Base-by-base conservation (phyloP, 2,329 filamentous ascomycete species). In the Monilinia aucupariae region DNA sequence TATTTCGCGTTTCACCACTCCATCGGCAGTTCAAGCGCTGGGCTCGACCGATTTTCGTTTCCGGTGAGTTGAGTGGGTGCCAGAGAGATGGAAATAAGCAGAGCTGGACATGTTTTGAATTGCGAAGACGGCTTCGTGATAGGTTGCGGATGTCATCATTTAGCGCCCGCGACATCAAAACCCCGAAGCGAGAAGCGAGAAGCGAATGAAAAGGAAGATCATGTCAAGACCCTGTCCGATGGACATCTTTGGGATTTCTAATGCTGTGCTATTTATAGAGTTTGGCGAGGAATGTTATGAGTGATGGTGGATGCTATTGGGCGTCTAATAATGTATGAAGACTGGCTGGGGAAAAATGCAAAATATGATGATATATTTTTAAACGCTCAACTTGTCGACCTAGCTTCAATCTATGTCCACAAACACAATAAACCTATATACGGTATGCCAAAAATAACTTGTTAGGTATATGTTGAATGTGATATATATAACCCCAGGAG, bases 91-190 rank as follows among this genome's bases (percentile, higher is more conserved):
- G 54, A 58, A 58, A 9, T 10, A 34, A 47, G 34, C 54, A 25
- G 30, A 58, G 41, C 13, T 47, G n/a, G 54, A 47, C 20, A 47
- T 47, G 30, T 47, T 45, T 58, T 10, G 41, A n/a, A 51, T 50
- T 37, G 56, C 30, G 30, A 37, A 49, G 27, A 50, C 9, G 20
- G 27, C 17, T 30, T 30, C 27, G 27, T 50, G 53, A 45, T 55
- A 45, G 34, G n/a, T 34, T 20, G 39, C 60, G 60, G 60, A 58
- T 62, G 60, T 58, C 43, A 62, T 47, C 37, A 41, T 22, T 58
- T 62, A 62, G 60, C 60, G 51, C 39, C 60, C 60, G 60, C 34
- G 51, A 27, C 7, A 48, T 15, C 2, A 3, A 13, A 48, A 30
- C 27, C 27, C 27, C 12, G n/a, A n/a, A n/a, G n/a, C 45, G 22